Evolutionary conservation across 2,329 filamentous ascomycete genomes (phyloP), one percentile per base, ranked within the genome.

Genomic region (Clarireedia paspali): DNA sequence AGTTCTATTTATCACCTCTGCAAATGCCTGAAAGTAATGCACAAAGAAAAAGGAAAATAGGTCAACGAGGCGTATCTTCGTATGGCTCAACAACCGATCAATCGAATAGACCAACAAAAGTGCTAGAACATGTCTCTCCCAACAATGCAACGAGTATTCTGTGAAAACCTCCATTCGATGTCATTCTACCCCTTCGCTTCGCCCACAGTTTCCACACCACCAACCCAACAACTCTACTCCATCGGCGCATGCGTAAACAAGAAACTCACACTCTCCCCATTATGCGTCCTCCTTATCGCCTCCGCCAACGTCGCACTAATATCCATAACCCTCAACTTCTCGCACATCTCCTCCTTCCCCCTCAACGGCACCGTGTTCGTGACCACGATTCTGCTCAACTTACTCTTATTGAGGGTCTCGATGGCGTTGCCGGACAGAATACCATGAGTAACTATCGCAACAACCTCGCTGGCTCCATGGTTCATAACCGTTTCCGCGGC

Each of bases 391-490:
- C 87, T 84, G 64, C 82, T 84, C 62, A 95, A 74, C 69, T 83
- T 80, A 67, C 88, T 90, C 63, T 81, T 80, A 72, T 95, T 95
- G 72, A 66, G 47, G 1, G 62, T 66, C 66, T 95, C 86, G 57
- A 95, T 92, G 45, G 91, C 91, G 63, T 88, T 89, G 50, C 91
- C 91, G 61, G 86, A 91, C 51, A 97, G 75, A 57, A 96, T 95
- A 38, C 91, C 91, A 69, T 96, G 92, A 1, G 92, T 96, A 57
- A 97, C 94, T 63, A 97, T 95, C 24, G 94, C 94, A 60, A 95
- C 89, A 39, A 95, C 91, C 68, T 95, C 84, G 63, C 83, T 84
- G 1, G 94, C 92, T 34, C 90, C 89, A 67, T 96, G 87, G 65
- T 89, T 81, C 71, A 92, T 89, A 52, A 97, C 82, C 0, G 91